phyloP scores from a whole-genome alignment of 805 yeast genomes.

The Ogataea paraovalis region DNA sequence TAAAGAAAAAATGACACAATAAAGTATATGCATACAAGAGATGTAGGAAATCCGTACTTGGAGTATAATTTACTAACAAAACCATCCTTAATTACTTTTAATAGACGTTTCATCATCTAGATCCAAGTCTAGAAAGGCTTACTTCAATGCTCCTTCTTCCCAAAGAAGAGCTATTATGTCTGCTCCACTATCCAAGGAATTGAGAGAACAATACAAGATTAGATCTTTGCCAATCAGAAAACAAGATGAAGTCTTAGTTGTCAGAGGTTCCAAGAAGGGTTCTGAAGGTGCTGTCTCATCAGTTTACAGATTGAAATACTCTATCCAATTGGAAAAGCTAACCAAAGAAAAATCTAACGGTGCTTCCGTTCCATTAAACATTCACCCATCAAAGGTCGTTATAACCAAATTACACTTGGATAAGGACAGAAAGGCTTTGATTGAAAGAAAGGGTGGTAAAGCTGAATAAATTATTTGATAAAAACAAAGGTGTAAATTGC shows the following conservation, averaged over 20 bases:
- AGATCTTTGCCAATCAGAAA: conserved; percentile 96
- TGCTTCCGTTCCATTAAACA: conserved; percentile 94
- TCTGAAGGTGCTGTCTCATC: conserved; percentile 97
- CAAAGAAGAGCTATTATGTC: conserved; percentile 92
- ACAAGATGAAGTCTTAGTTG: conserved; percentile 92
- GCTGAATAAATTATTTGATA: conserved; percentile 67
- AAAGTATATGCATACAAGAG: too few species aligned
- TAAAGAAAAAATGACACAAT: too few species aligned
- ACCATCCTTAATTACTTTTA: neutral
- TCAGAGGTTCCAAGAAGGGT: conserved; percentile 99
- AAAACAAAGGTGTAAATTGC: too few species aligned
- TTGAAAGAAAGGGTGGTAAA: conserved; percentile 97
- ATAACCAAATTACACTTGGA: conserved; percentile 97
- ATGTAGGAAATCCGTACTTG: too few species aligned
- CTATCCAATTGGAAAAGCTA: conserved; percentile 95
- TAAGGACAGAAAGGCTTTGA: conserved; percentile 98
- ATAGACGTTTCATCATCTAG: conserved; percentile 98
- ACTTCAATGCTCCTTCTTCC: conserved; percentile 96
- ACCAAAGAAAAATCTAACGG: conserved; percentile 98
- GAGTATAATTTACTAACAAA: conserved; percentile 28
- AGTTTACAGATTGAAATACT: conserved; percentile 97
- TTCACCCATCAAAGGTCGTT: conserved; percentile 98
- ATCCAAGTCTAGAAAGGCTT: conserved; percentile 99
- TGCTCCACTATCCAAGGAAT: conserved; percentile 99
- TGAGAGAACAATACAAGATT: conserved; percentile 95